phyloP scores from a whole-genome alignment of 257 asterid genomes.

The Nicotiana tomentosiformis region DNA sequence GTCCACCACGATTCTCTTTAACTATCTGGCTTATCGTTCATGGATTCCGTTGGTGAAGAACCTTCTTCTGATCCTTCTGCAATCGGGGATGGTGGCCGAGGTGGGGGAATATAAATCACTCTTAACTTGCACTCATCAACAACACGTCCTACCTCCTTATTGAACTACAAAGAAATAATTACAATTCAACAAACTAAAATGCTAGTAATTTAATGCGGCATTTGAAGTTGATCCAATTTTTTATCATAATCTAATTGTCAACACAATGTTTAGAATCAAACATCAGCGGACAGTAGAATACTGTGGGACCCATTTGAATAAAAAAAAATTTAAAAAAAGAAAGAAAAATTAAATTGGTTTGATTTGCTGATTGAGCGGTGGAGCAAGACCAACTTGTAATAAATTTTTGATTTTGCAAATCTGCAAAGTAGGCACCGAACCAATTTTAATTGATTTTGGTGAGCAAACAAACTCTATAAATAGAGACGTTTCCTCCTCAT shows the following conservation, averaged over 20 bases:
- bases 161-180: constrained; percentile 38
- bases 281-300: not conserved
- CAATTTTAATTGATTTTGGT: no score
- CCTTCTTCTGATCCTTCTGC: constrained; percentile 73
- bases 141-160: constrained; percentile 49
- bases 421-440: no score
- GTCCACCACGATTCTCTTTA: not conserved
- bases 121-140: constrained; percentile 75
- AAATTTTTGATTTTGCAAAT: no score
- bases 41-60: constrained; percentile 34
- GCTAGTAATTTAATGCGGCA: not conserved
- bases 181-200: not conserved
- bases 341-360: no score
- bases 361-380: no score
- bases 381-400: no score
- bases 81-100: constrained; percentile 65
- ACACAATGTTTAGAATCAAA: not conserved
- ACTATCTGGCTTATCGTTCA: constrained; percentile 19
- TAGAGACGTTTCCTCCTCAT: no score
- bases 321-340: no score
- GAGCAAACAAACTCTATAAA: no score
- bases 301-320: no score
- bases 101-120: constrained; percentile 57
- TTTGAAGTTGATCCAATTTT: not conserved
- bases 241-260: not conserved